A percentile compares a stretch with the other conserved stretches of the same genome.
phyloP scores from a whole-genome alignment of 2,329 filamentous ascomycete genomes.

The Calonectria pseudoturangicola region DNA sequence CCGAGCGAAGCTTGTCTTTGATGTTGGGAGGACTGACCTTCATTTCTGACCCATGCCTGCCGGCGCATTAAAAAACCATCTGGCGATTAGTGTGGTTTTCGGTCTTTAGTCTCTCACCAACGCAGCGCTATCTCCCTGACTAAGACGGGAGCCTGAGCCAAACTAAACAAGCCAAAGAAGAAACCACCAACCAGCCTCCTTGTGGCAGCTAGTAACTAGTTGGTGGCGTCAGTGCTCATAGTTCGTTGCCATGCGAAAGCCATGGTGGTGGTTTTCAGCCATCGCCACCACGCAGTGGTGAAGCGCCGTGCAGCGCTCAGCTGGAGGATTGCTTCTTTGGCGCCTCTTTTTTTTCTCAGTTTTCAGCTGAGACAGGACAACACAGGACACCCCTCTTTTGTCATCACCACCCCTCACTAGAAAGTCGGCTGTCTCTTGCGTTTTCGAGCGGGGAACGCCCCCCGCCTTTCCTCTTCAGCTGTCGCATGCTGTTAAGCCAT shows the following conservation, averaged over 20 bases:
- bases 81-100: slow-evolving; percentile 16
- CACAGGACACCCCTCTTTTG: slow-evolving; percentile 6
- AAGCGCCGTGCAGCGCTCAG: slow-evolving; percentile 8
- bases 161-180: slow-evolving; percentile 1
- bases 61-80: neutral
- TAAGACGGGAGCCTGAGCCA: slow-evolving; percentile 19
- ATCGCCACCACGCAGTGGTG: slow-evolving; percentile 3
- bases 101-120: slow-evolving; percentile 9
- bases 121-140: neutral
- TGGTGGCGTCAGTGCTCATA: slow-evolving; percentile 1
- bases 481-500: neutral
- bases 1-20: neutral
- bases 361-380: slow-evolving; percentile 20
- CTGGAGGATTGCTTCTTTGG: slow-evolving; percentile 26
- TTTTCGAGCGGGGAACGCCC: slow-evolving; percentile 10
- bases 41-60: slow-evolving; percentile 20
- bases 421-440: slow-evolving; percentile 18
- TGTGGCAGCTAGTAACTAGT: neutral
- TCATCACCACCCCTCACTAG: slow-evolving; percentile 9
- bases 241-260: slow-evolving; percentile 18
- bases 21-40: neutral
- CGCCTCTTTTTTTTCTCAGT: neutral
- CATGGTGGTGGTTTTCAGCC: neutral
- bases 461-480: slow-evolving; percentile 3
- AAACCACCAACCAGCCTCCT: neutral